These are phyloP conservation scores for Pilasporangium apinafurcum DNA, from an alignment of 352 stramenopile genomes.

Conservation along the genomic window DNA sequence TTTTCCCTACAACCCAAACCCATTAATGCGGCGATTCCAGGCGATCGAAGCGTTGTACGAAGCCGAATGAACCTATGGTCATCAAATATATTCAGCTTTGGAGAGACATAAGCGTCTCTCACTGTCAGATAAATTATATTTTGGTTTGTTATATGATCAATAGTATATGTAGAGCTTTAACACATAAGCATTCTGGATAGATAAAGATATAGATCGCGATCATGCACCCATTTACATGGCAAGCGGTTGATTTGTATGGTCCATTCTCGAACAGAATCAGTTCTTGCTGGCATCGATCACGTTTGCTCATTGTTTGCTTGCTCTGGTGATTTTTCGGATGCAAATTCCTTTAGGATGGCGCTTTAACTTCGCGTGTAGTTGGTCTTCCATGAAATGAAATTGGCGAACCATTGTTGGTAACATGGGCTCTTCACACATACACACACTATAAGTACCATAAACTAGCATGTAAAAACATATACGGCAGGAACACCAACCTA, in stretches of 20 bases:
- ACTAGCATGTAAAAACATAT: background rate
- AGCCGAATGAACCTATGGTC: slow-evolving; percentile 4
- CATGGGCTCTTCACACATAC: slow-evolving; percentile 39
- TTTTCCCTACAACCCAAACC: slow-evolving; percentile 46
- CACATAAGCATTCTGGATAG: too few relatives aligned
- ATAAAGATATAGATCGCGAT: too few relatives aligned
- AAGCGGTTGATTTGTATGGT: too few relatives aligned
- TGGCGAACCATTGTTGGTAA: slow-evolving; percentile 71
- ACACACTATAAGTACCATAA: background rate
- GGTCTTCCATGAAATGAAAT: slow-evolving; percentile 75
- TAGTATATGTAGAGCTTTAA: too few relatives aligned
- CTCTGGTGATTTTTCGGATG: slow-evolving; percentile 25
- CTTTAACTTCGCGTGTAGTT: slow-evolving; percentile 57
- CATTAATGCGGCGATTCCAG: slow-evolving; percentile 42
- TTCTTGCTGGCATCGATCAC: too few relatives aligned
- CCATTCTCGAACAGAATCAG: too few relatives aligned
- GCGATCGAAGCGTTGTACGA: slow-evolving; percentile 51
- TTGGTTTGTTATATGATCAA: too few relatives aligned
- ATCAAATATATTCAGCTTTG: too few relatives aligned
- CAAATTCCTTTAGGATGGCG: slow-evolving; percentile 39
- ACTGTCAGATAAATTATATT: too few relatives aligned
- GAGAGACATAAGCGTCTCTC: too few relatives aligned
- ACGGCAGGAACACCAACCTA: slow-evolving; percentile 26
- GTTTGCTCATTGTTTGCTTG: slow-evolving; percentile 5
- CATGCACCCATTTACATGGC: too few relatives aligned